These are phyloP conservation scores for Ophiocordyceps robertsii DNA, from an alignment of 2,329 filamentous ascomycete species.

Conservation along the genomic window DNA sequence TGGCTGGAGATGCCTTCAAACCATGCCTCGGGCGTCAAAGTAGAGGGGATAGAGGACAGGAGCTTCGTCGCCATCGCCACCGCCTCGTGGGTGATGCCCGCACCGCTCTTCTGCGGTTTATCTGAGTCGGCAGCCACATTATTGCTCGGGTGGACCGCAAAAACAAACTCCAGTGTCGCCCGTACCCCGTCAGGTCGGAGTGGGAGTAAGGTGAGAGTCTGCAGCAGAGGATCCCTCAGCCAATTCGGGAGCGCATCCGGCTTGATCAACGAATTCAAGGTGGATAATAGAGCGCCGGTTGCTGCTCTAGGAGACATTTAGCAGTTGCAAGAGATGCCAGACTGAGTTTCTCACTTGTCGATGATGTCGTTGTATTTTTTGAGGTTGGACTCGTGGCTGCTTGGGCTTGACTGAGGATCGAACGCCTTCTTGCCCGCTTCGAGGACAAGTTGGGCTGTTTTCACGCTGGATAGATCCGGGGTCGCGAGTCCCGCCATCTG, in stretches of 20 bases:
- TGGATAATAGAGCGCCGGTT: conserved; percentile 41
- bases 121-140: conserved; percentile 25
- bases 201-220: conserved; percentile 45
- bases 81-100: conserved; percentile 55
- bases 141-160: conserved; percentile 50
- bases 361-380: conserved; percentile 33
- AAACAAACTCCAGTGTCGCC: conserved; percentile 56
- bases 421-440: conserved; percentile 34
- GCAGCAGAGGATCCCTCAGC: conserved; percentile 44
- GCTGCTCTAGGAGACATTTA: conserved; percentile 13
- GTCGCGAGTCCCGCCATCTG: background rate
- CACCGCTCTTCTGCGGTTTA: conserved; percentile 39
- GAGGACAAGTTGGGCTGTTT: conserved; percentile 20
- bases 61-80: conserved; percentile 49
- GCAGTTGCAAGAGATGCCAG: background rate
- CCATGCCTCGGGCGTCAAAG: conserved; percentile 42
- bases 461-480: conserved; percentile 9
- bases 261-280: conserved; percentile 50
- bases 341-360: conserved; percentile 22
- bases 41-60: conserved; percentile 43
- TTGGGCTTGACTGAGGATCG: conserved; percentile 23
- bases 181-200: conserved; percentile 50
- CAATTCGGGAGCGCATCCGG: conserved; percentile 44
- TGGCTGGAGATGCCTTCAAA: conserved; percentile 48
- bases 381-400: conserved; percentile 19